A percentile compares a stretch with the other conserved stretches of the same genome.
Conservation (phyloP, 1,139 yeast genomes). For the Blastobotrys ciferrii region DNA sequence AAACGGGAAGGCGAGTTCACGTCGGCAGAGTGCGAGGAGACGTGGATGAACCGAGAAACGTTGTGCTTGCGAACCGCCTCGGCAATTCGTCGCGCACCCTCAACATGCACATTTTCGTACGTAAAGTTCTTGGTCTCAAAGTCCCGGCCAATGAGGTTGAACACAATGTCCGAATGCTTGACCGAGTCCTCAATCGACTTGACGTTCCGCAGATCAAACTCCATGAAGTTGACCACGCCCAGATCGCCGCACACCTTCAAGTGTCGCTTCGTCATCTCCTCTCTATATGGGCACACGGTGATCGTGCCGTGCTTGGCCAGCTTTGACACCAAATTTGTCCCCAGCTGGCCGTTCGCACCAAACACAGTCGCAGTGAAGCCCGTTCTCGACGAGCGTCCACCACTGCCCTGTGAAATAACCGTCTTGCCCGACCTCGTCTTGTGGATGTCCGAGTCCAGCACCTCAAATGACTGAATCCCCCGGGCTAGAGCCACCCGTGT, state of each 20-base stretch:
- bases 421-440: constrained; percentile 78
- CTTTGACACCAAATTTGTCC: constrained; percentile 68
- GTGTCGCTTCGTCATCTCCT: constrained; percentile 75
- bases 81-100: constrained; percentile 74
- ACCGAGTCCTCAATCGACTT: constrained; percentile 76
- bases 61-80: constrained; percentile 69
- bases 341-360: constrained; percentile 80
- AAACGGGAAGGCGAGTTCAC: constrained; percentile 65
- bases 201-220: constrained; percentile 77
- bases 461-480: constrained; percentile 38
- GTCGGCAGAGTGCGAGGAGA: constrained; percentile 77
- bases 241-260: constrained; percentile 82
- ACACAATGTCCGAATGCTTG: constrained; percentile 79
- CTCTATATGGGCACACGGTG: constrained; percentile 75
- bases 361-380: constrained; percentile 89
- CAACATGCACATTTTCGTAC: constrained; percentile 82
- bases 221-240: constrained; percentile 83
- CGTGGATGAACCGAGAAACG: constrained; percentile 74
- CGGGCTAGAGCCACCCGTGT: constrained; percentile 20
- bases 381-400: constrained; percentile 82
- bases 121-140: constrained; percentile 75
- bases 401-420: constrained; percentile 64
- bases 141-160: constrained; percentile 77
- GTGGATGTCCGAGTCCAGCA: constrained; percentile 59
- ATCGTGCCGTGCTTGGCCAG: constrained; percentile 80